Conservation (phyloP, 2,329 filamentous ascomycete species). For the Rutstroemia sp. region DNA sequence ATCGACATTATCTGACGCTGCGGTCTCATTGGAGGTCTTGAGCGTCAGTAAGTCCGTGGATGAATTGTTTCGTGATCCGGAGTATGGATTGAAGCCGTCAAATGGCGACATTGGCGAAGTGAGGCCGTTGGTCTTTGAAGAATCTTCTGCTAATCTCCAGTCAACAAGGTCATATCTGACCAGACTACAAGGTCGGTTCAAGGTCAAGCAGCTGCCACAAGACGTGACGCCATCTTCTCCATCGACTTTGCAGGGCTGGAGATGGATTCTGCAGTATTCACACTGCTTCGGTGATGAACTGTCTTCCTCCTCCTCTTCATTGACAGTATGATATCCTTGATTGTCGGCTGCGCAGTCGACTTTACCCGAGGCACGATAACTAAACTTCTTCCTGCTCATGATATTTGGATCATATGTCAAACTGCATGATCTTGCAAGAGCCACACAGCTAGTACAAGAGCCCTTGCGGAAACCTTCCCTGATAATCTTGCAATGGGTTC, state of each 20-base stretch:
- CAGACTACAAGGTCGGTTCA: slow-evolving; percentile 17
- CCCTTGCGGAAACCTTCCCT: slow-evolving; percentile 51
- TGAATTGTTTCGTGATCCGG: slow-evolving; percentile 13
- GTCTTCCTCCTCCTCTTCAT: background rate
- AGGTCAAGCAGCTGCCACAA: slow-evolving; percentile 18
- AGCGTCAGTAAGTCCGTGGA: slow-evolving; percentile 15
- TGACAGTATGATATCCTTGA: background rate
- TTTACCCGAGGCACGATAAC: slow-evolving; percentile 3
- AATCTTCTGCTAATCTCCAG: slow-evolving; percentile 8
- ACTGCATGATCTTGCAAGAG: slow-evolving; percentile 51
- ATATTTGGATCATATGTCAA: slow-evolving; percentile 34
- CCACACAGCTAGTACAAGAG: slow-evolving; percentile 56
- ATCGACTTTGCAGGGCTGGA: slow-evolving; percentile 19
- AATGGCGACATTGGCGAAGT: slow-evolving; percentile 6
- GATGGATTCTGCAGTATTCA: slow-evolving; percentile 16
- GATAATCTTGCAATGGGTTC: slow-evolving; percentile 54
- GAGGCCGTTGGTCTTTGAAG: background rate
- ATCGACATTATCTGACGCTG: slow-evolving; percentile 41
- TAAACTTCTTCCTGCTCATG: background rate
- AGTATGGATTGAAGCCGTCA: slow-evolving; percentile 10
- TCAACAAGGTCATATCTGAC: background rate
- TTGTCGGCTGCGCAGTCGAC: background rate
- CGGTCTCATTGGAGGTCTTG: slow-evolving; percentile 50
- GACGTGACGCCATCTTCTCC: slow-evolving; percentile 9
- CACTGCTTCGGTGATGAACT: slow-evolving; percentile 11